Evolutionary conservation across 163 green algal genomes (phyloP), one percentile per base, ranked within the genome.

Genomic region (Volvox carteri): DNA sequence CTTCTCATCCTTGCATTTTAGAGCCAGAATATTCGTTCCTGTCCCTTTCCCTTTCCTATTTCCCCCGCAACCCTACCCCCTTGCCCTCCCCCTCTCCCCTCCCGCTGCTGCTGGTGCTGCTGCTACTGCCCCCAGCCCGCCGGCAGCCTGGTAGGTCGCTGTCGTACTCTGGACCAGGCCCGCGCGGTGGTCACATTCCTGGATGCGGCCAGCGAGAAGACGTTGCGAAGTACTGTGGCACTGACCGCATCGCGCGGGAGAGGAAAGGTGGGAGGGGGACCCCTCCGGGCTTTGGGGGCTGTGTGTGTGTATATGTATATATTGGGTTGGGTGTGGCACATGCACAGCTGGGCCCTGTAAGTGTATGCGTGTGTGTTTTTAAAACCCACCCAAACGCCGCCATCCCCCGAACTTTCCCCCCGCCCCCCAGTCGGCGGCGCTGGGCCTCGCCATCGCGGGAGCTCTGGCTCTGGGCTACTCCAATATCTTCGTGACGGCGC

Each of bases 401-500:
- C n/a, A n/a, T 58, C 21, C 7, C 65, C 30, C 30, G 21, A 46
- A 46, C 4, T 76, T n/a, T 35, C 33, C 67, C 3, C 75, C 35
- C 50, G 28, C 54, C 46, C 18, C 25, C 33, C 33, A 96, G 95
- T 99, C 96, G 0, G 98, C 98, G 0, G 96, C 98, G 12, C 94
- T 99, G 62, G 98, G 98, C 3, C 93, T 99, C n/a, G 97, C 97
- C 72, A 97, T 99, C 39, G 95, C 97, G 2, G 98, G 97, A 30
- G 94, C 94, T 1, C 67, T 99, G 48, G 96, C 90, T 0, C 94
- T 99, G 85, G 97, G 97, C 76, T 99, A 99, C 93, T 93, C 90
- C 86, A 99, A 99, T 94, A 99, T 99, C 88, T 99, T 99, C 85
- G 98, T 99, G 58, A 99, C 98, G 2, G 96, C 97, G 9, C 98